These are phyloP conservation scores for Cyberlindnera lachancei DNA, from an alignment of 805 yeast genomes.

Conservation along the genomic window DNA sequence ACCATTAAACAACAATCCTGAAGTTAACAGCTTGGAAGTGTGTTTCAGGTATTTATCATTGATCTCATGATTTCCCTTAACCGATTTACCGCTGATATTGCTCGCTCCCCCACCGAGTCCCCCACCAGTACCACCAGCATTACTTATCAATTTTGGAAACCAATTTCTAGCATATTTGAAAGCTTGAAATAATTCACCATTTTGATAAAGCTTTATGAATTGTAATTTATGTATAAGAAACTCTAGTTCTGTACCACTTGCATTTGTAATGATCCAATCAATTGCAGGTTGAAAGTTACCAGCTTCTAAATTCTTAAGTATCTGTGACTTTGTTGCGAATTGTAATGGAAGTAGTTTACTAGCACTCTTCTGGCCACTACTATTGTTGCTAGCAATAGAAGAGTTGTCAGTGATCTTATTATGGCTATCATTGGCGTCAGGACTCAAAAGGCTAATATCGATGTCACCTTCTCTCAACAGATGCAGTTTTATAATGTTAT, in stretches of 20 bases:
- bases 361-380: too few species aligned
- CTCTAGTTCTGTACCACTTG: constrained; percentile 29
- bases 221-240: constrained; percentile 37
- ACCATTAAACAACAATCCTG: too few species aligned
- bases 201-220: constrained; percentile 27
- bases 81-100: too few species aligned
- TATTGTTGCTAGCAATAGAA: too few species aligned
- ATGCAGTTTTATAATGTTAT: constrained; percentile 38
- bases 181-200: constrained; percentile 24
- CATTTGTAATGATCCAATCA: constrained; percentile 35
- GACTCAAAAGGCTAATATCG: constrained; percentile 22
- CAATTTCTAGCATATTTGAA: constrained; percentile 36
- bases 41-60: constrained; percentile 28
- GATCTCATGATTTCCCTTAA: too few species aligned
- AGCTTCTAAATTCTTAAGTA: constrained; percentile 30
- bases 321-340: constrained; percentile 23
- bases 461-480: constrained; percentile 41
- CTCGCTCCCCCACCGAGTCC: too few species aligned
- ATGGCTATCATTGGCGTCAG: too few species aligned
- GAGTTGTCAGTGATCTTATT: too few species aligned
- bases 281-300: constrained; percentile 39
- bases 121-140: too few species aligned
- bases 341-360: constrained; percentile 17
- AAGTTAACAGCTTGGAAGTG: constrained; percentile 38
- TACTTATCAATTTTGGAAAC: constrained; percentile 31